These are phyloP conservation scores for Paxillus ammoniavirescens DNA, from an alignment of 768 basidiomycete genomes.

Conservation along the genomic window DNA sequence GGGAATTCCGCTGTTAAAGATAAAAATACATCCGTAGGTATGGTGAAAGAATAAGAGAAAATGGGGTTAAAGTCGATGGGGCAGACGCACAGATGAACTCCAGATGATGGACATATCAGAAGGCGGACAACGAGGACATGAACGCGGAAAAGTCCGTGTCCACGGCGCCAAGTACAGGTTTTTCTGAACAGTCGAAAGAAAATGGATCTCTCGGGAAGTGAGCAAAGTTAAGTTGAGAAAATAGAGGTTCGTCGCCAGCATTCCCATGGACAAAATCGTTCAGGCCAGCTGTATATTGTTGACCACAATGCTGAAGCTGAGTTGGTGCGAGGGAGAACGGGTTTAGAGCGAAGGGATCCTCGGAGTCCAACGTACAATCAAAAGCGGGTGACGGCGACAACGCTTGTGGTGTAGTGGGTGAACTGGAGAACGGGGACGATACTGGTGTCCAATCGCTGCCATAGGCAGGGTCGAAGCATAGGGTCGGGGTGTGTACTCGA, in stretches of 20 bases:
- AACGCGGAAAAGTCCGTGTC: conserved; percentile 30
- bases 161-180: conserved; percentile 15
- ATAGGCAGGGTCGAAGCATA: conserved; percentile 44
- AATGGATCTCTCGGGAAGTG: conserved; percentile 23
- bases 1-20: conserved; percentile 12
- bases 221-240: conserved; percentile 20
- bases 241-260: conserved; percentile 10
- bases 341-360: conserved; percentile 18
- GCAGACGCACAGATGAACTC: not conserved
- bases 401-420: conserved; percentile 42
- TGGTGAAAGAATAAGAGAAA: not conserved
- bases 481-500: conserved; percentile 28
- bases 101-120: conserved; percentile 14
- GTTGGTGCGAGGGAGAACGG: conserved; percentile 16
- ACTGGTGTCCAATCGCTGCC: conserved; percentile 38
- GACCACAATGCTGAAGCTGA: conserved; percentile 13
- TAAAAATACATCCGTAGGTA: conserved; percentile 29
- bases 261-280: conserved; percentile 18
- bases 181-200: conserved; percentile 25
- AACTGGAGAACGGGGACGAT: conserved; percentile 44
- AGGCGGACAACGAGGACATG: conserved; percentile 31
- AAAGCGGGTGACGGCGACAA: conserved; percentile 29
- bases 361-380: conserved; percentile 21
- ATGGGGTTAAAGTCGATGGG: not conserved
- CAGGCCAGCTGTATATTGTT: conserved; percentile 20